These are phyloP conservation scores for Penicillium sp. DNA, from an alignment of 2,329 filamentous ascomycete genomes.

Conservation along the genomic window DNA sequence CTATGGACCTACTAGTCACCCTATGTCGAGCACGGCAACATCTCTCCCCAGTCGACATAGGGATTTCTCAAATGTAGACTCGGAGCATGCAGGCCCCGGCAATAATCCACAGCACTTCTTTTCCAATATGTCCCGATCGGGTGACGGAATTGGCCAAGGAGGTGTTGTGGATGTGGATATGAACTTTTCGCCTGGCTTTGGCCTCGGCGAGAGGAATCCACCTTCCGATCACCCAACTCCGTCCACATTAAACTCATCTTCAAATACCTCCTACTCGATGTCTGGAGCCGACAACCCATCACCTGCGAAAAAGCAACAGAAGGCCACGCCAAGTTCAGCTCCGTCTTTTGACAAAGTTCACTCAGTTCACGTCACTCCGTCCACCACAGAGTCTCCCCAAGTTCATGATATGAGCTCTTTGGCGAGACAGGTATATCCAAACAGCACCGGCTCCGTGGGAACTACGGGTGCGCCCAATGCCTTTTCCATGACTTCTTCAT, in stretches of 20 bases:
- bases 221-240: slow-evolving; percentile 36
- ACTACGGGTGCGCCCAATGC: slow-evolving; percentile 20
- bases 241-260: slow-evolving; percentile 36
- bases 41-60: slow-evolving; percentile 28
- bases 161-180: slow-evolving; percentile 27
- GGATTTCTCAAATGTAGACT: slow-evolving; percentile 3
- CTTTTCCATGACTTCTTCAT: slow-evolving; percentile 27
- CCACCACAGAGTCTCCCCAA: slow-evolving; percentile 14
- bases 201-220: slow-evolving; percentile 29
- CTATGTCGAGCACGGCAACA: slow-evolving; percentile 7
- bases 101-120: slow-evolving; percentile 10
- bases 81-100: neutral
- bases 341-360: slow-evolving; percentile 16
- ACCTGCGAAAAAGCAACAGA: slow-evolving; percentile 23
- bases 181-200: slow-evolving; percentile 31
- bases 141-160: neutral
- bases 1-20: slow-evolving; percentile 1
- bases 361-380: slow-evolving; percentile 12
- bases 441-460: slow-evolving; percentile 14
- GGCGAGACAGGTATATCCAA: slow-evolving; percentile 15
- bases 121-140: slow-evolving; percentile 2
- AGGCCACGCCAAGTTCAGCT: slow-evolving; percentile 11
- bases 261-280: slow-evolving; percentile 35
- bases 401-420: slow-evolving; percentile 15
- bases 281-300: slow-evolving; percentile 27